phyloP scores from a whole-genome alignment of 2,329 filamentous ascomycete species.

The Botryotinia narcissicola region DNA sequence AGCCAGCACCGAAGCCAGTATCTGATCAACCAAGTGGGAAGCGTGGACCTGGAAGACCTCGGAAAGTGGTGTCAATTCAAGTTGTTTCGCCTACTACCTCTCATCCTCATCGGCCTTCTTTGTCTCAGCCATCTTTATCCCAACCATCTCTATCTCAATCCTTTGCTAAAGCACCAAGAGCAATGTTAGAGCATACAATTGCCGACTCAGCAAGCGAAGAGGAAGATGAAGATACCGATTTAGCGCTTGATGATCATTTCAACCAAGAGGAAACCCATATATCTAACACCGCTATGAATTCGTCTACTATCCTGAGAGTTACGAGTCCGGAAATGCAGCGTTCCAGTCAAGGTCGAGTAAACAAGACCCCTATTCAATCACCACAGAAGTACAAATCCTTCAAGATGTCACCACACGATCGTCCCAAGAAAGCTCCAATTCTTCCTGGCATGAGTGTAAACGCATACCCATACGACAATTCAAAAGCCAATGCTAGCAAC shows the following conservation, averaged over 20 bases:
- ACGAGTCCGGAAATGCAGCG: not conserved
- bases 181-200: conserved; percentile 21
- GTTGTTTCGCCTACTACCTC: not conserved
- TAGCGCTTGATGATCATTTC: conserved; percentile 26
- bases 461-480: conserved; percentile 1
- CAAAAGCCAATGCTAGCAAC: not conserved
- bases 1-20: not conserved
- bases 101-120: conserved; percentile 4
- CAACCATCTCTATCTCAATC: conserved; percentile 30
- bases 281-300: conserved; percentile 11
- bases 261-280: conserved; percentile 13
- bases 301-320: not conserved
- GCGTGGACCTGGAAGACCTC: conserved; percentile 7
- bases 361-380: not conserved
- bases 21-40: not conserved
- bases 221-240: conserved; percentile 25
- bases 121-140: conserved; percentile 30
- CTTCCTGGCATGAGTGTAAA: conserved; percentile 17
- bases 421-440: conserved; percentile 12
- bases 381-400: not conserved
- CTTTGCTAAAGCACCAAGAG: conserved; percentile 27
- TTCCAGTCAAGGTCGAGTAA: not conserved
- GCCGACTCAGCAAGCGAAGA: conserved; percentile 22
- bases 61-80: conserved; percentile 12
- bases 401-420: conserved; percentile 14